Evolutionary conservation across 2,329 filamentous ascomycete species (phyloP).

Genomic region (Beauveria scarabaeidicola): DNA sequence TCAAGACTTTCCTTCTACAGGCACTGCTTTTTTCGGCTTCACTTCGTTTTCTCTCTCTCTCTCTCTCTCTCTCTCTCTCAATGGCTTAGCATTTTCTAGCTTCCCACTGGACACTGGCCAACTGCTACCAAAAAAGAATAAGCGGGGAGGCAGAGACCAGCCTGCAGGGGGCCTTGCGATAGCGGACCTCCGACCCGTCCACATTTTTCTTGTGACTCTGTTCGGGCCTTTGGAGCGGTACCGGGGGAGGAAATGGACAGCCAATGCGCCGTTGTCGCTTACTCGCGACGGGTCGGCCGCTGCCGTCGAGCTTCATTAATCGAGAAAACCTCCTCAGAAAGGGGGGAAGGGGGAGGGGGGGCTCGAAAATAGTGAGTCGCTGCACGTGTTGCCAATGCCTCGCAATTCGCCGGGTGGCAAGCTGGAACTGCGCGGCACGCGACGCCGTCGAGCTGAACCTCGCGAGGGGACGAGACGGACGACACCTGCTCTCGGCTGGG

Average conservation of each 20-base stretch:
- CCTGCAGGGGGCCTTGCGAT: neutral
- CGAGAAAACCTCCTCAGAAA: too few species aligned
- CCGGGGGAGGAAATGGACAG: neutral
- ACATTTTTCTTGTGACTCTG: constrained; percentile 1
- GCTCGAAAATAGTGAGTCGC: too few species aligned
- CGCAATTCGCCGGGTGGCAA: too few species aligned
- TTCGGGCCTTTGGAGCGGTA: constrained; percentile 5
- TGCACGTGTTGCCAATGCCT: too few species aligned
- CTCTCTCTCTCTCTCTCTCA: neutral
- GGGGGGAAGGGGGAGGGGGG: too few species aligned
- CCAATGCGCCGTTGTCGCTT: neutral
- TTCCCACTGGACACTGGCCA: neutral
- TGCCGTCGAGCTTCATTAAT: too few species aligned
- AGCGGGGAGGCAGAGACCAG: neutral
- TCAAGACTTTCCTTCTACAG: too few species aligned
- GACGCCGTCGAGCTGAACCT: neutral
- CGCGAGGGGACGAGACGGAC: neutral
- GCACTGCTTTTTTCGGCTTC: too few species aligned
- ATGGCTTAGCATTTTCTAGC: neutral
- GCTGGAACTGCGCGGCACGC: too few species aligned
- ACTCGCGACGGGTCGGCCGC: neutral
- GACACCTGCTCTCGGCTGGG: too few species aligned
- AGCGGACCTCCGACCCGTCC: neutral
- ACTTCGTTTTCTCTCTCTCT: too few species aligned
- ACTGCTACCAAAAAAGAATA: neutral